phyloP scores from a whole-genome alignment of 2,329 filamentous ascomycete species.

The Diaporthe australafricana region DNA sequence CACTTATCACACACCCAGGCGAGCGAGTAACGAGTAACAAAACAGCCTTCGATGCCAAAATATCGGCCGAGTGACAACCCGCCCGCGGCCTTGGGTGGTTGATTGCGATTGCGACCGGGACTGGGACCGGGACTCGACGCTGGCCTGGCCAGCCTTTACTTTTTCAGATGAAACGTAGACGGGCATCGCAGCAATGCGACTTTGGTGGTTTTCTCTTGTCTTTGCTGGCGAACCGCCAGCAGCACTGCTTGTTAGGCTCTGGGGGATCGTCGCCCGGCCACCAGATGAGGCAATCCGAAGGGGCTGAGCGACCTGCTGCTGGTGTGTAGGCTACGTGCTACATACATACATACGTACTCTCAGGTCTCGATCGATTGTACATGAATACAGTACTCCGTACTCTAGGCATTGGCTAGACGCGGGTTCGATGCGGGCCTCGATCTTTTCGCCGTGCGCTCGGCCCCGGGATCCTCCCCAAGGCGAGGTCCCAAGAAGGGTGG shows the following conservation, averaged over 20 bases:
- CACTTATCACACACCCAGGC: not conserved
- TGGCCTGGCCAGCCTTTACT: conserved; percentile 16
- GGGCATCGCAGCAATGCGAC: conserved; percentile 12
- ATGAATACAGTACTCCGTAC: no score
- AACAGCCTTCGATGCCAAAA: not conserved
- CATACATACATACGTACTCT: not conserved
- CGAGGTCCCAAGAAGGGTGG: not conserved
- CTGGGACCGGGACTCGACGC: not conserved
- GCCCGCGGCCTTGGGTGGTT: not conserved
- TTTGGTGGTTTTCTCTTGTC: not conserved
- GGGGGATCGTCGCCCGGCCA: conserved; percentile 9
- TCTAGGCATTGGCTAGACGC: no score
- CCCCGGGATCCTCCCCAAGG: conserved; percentile 12
- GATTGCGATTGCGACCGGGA: conserved; percentile 12
- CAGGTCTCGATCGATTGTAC: conserved; percentile 12
- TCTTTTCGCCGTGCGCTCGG: conserved; percentile 1
- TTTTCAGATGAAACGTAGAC: conserved; percentile 25
- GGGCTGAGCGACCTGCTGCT: no score
- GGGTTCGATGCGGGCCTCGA: no score
- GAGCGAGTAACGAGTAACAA: no score
- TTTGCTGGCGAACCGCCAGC: not conserved
- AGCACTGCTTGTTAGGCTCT: conserved; percentile 18
- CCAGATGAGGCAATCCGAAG: conserved; percentile 26
- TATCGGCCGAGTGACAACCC: conserved; percentile 19
- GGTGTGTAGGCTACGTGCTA: conserved; percentile 7